Base-by-base conservation (phyloP, 2,329 filamentous ascomycete genomes). In the Hirsutella rhossiliensis region DNA sequence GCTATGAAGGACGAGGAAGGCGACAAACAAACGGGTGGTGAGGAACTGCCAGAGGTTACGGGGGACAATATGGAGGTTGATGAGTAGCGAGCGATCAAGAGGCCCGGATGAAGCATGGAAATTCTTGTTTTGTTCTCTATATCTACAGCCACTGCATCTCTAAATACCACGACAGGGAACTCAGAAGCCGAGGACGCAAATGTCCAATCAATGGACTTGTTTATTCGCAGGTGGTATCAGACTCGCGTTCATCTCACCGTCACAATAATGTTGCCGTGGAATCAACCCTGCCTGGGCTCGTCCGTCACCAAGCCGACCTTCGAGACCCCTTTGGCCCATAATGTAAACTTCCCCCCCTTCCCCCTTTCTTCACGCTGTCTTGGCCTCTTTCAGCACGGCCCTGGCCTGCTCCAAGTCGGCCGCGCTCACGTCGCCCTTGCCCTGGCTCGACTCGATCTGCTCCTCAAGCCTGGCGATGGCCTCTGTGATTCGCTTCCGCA, bases 401-500 rank as follows among this genome's bases (percentile, higher is more conserved):
- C 71, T 73, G 2, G 80, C 80, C 52, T 69, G 69, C 41, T 66
- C 60, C 41, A 82, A 52, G 59, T 82, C 75, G 15, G 66, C 70
- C 20, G 66, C 56, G 0, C 62, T 57, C 1, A 58, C 66, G 9
- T 27, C 23, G 12, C 63, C 68, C 44, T 65, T 66, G 50, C 68
- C 66, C 53, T 71, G 76, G 27, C 65, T 64, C n/a, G 76, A 67
- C 53, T 88, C 85, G 54, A 96, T 69, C 61, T 87, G 73, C 52
- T 83, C 76, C 65, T 94, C 80, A 41, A 96, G 70, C 58, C 81
- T 86, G 45, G 75, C 69, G 36, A 89, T 68, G 1, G 87, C 82
- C 45, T 82, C 78, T 39, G 64, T 65, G 53, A 96, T 87, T 56
- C 86, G 82, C 56, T 76, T 62, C 54, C 75, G 76, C 51, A 97